phyloP scores from a whole-genome alignment of 306 rosid genomes.

The Calophaca sinica region DNA sequence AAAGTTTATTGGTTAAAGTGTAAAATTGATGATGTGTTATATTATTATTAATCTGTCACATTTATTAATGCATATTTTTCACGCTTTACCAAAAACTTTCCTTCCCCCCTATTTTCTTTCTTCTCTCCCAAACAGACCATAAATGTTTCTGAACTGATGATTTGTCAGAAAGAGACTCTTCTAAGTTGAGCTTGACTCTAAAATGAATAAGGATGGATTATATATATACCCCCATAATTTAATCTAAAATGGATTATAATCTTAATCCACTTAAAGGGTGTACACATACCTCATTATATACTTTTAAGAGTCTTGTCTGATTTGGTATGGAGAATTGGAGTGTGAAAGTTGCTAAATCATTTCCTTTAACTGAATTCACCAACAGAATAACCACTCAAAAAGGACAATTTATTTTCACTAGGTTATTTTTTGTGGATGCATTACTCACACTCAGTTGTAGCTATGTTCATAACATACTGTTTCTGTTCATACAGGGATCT shows the following conservation, averaged over 20 bases:
- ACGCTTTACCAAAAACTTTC: too few relatives aligned
- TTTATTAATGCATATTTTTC: too few relatives aligned
- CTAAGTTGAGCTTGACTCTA: not conserved
- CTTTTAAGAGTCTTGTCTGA: not conserved
- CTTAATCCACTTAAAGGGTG: not conserved
- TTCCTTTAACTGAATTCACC: constrained; percentile 8
- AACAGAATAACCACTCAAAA: not conserved
- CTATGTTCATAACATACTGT: constrained; percentile 12
- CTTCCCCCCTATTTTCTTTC: too few relatives aligned
- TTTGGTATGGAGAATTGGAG: not conserved
- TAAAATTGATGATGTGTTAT: too few relatives aligned
- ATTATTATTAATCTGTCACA: too few relatives aligned
- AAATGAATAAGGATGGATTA: too few relatives aligned
- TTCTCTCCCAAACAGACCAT: too few relatives aligned
- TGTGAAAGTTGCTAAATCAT: too few relatives aligned
- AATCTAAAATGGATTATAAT: not conserved
- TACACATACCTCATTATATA: not conserved
- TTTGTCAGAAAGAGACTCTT: not conserved
- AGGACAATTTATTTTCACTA: constrained; percentile 34
- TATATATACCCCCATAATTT: too few relatives aligned
- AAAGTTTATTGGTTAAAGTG: too few relatives aligned
- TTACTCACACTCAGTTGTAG: not conserved
- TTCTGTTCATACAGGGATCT: constrained; percentile 63
- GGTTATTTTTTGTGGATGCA: constrained; percentile 15
- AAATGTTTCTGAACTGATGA: constrained; percentile 31